phyloP scores from a whole-genome alignment of 805 yeast genomes.

The Lipomyces starkeyi region DNA sequence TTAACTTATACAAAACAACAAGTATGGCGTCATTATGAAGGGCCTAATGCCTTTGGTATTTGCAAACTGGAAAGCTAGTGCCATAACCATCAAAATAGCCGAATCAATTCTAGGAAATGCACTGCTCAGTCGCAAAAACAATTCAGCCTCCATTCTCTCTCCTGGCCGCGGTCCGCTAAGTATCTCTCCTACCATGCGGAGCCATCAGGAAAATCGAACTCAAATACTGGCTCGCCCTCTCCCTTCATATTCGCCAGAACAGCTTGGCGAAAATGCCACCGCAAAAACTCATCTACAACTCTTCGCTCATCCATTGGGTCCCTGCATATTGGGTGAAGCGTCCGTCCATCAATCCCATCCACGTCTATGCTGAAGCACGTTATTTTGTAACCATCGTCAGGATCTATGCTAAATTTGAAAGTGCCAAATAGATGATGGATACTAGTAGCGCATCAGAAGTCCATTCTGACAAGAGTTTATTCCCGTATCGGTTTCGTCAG shows the following conservation, averaged over 20 bases:
- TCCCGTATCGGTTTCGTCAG: not conserved
- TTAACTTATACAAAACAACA: too few relatives aligned
- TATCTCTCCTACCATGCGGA: not conserved
- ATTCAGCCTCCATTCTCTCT: not conserved
- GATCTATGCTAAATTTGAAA: not conserved
- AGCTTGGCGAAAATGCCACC: conserved; percentile 4
- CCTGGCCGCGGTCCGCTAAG: not conserved
- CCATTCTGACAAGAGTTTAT: conserved; percentile 9
- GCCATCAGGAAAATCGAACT: conserved; percentile 1
- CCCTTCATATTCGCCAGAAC: conserved; percentile 3
- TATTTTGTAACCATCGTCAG: not conserved
- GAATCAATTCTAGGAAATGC: too few relatives aligned
- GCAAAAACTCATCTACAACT: not conserved
- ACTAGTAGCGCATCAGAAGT: not conserved
- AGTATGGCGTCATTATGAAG: too few relatives aligned
- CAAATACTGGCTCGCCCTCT: not conserved
- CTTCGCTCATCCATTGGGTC: not conserved
- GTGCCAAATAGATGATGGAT: not conserved
- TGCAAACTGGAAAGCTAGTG: too few relatives aligned
- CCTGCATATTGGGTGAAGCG: not conserved
- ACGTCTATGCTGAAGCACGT: not conserved
- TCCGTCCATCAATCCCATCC: not conserved
- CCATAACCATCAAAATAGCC: too few relatives aligned
- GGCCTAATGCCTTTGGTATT: too few relatives aligned
- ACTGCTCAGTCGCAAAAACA: too few relatives aligned